Percentiles rank a stretch among this genome's conserved stretches.
These are phyloP conservation scores for Penicillium hordei DNA, from an alignment of 2,329 filamentous ascomycete genomes.

Conservation along the genomic window DNA sequence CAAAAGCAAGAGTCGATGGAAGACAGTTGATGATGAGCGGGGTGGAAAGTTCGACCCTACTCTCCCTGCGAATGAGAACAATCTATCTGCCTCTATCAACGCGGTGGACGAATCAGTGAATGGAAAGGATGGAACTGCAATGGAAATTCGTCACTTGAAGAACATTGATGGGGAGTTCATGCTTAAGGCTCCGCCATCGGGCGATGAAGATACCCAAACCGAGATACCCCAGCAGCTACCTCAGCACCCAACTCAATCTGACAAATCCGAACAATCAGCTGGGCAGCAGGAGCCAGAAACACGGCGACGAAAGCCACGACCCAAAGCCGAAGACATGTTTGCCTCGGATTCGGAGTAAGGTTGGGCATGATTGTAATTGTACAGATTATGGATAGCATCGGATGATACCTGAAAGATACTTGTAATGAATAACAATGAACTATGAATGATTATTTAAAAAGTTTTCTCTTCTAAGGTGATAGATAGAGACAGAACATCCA, in stretches of 20 bases:
- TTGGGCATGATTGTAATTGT: conserved; percentile 16
- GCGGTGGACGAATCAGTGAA: neutral
- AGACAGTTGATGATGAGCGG: conserved; percentile 46
- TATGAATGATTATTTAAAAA: neutral
- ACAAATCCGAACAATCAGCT: conserved; percentile 23
- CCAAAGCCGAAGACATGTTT: conserved; percentile 84
- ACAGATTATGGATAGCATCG: conserved; percentile 5
- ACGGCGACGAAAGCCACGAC: conserved; percentile 56
- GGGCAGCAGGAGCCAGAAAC: conserved; percentile 27
- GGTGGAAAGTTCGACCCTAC: conserved; percentile 32
- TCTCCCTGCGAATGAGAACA: conserved; percentile 26
- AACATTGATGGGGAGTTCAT: conserved; percentile 42
- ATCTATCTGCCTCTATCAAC: conserved; percentile 33
- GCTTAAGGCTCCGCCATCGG: conserved; percentile 35
- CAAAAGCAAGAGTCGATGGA: conserved; percentile 48
- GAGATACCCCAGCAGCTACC: conserved; percentile 18
- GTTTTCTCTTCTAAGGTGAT: neutral
- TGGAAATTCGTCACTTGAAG: conserved; percentile 46
- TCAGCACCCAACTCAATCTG: neutral
- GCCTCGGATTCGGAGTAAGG: conserved; percentile 62
- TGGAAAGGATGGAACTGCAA: conserved; percentile 45
- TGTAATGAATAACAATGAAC: conserved; percentile 5
- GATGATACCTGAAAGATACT: conserved; percentile 1
- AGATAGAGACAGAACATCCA: neutral
- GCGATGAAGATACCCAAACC: conserved; percentile 21